Percentiles rank a stretch among this genome's conserved stretches.
Evolutionary conservation across 2,329 filamentous ascomycete genomes (phyloP).

Genomic region (Colletotrichum liaoningense): DNA sequence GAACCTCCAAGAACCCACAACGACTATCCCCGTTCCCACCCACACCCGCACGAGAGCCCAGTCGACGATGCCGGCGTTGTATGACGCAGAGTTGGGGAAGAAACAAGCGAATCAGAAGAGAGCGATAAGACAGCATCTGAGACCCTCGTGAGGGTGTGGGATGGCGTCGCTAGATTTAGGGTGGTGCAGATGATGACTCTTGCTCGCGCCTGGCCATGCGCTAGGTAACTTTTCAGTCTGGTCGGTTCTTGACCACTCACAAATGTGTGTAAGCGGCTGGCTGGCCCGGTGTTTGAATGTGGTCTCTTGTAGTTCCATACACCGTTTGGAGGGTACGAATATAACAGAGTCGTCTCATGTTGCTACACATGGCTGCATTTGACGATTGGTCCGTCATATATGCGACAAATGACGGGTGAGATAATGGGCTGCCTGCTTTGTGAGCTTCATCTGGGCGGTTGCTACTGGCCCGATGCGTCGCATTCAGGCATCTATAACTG

Average conservation of each 20-base stretch:
- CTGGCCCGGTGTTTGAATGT: slow-evolving; percentile 4
- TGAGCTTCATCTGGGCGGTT: not conserved
- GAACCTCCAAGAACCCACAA: slow-evolving; percentile 1
- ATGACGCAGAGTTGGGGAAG: slow-evolving; percentile 30
- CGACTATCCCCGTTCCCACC: slow-evolving; percentile 22
- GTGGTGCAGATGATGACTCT: slow-evolving; percentile 31
- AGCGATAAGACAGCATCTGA: slow-evolving; percentile 31
- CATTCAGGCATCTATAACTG: slow-evolving; percentile 12
- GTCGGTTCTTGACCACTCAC: not conserved
- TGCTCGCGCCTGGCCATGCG: slow-evolving; percentile 5
- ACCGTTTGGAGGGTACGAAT: not conserved
- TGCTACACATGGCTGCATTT: not conserved
- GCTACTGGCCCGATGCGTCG: not conserved
- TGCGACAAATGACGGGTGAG: not conserved
- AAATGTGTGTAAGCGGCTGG: not conserved
- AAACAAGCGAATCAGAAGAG: slow-evolving; percentile 17
- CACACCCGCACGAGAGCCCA: slow-evolving; percentile 27
- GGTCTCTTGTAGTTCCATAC: not conserved
- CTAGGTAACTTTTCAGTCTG: not conserved
- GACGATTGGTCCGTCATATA: not conserved
- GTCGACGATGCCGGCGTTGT: slow-evolving; percentile 21
- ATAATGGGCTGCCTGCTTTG: not conserved
- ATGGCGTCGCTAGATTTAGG: slow-evolving; percentile 23
- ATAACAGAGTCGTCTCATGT: not conserved
- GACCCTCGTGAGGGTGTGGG: slow-evolving; percentile 20